Base-by-base conservation (phyloP, 805 yeast genomes). In the Candida incommunis region DNA sequence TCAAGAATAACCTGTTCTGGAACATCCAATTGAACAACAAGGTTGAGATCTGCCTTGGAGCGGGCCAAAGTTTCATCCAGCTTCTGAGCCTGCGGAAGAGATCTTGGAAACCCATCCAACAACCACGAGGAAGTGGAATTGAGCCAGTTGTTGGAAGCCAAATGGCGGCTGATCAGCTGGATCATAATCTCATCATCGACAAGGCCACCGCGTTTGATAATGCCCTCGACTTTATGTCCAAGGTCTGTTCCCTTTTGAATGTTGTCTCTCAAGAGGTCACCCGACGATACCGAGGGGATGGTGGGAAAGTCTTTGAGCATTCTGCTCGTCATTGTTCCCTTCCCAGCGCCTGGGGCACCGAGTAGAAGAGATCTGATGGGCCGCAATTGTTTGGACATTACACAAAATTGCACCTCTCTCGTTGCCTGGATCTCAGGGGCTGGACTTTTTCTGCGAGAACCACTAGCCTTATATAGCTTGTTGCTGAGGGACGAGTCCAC, bases 331-430 rank as follows among this genome's bases (percentile, higher is more conserved):
- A 82, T 83, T 0, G 97, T 88, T 1, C 96, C 96, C 59, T 88
- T 88, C 1, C 97, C 97, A 1, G 95, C 73, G 0, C 97, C 97
- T 0, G 97, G 97, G 0, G 96, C 95, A 2, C 96, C 96, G 22
- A 90, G 65, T 5, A 88, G 67, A 23, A 88, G 68, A 31, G 86
- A 62, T 54, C 96, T 31, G 20, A 31, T 31, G 5, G 37, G 37
- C 20, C 37, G n/a, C n/a, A n/a, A n/a, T n/a, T n/a, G n/a, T n/a
- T n/a, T n/a, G n/a, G n/a, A n/a, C n/a, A n/a, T n/a, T n/a, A n/a
- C n/a, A n/a, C n/a, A n/a, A n/a, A n/a, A n/a, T n/a, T n/a, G n/a
- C n/a, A n/a, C n/a, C n/a, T n/a, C n/a, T n/a, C n/a, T n/a, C n/a
- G n/a, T n/a, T n/a, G n/a, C n/a, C n/a, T n/a, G n/a, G n/a, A n/a